phyloP scores from a whole-genome alignment of 2,329 filamentous ascomycete genomes.

The Sclerotinia borealis region DNA sequence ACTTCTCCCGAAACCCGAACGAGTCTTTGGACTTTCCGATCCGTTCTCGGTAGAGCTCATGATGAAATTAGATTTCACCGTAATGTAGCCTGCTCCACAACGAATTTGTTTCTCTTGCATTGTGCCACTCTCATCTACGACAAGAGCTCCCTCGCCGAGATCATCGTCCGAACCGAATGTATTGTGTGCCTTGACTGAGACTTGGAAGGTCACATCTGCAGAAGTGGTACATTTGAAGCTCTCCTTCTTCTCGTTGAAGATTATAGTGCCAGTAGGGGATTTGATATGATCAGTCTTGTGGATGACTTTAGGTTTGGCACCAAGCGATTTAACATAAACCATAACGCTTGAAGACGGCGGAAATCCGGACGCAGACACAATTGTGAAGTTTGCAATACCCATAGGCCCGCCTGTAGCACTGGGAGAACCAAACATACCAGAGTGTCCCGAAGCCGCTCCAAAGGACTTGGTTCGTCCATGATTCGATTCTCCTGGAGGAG shows the following conservation, averaged over 20 bases:
- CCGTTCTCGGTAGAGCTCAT: slow-evolving; percentile 38
- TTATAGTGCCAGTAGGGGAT: slow-evolving; percentile 56
- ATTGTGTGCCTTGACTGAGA: slow-evolving; percentile 79
- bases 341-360: slow-evolving; percentile 73
- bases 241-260: slow-evolving; percentile 60
- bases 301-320: slow-evolving; percentile 67
- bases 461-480: slow-evolving; percentile 49
- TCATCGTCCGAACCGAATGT: slow-evolving; percentile 78
- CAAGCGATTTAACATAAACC: slow-evolving; percentile 62
- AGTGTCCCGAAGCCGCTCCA: slow-evolving; percentile 61
- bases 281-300: slow-evolving; percentile 93
- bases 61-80: slow-evolving; percentile 67
- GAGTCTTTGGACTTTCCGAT: slow-evolving; percentile 37
- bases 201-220: slow-evolving; percentile 78
- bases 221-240: slow-evolving; percentile 72
- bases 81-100: slow-evolving; percentile 67
- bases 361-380: slow-evolving; percentile 74
- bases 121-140: slow-evolving; percentile 73
- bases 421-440: slow-evolving; percentile 46
- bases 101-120: slow-evolving; percentile 66
- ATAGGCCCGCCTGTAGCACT: slow-evolving; percentile 45
- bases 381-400: slow-evolving; percentile 73
- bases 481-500: slow-evolving; percentile 25
- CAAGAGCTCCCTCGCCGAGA: slow-evolving; percentile 81
- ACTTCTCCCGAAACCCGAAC: slow-evolving; percentile 41